phyloP scores from a whole-genome alignment of 2,329 filamentous ascomycete species.

The Scedosporium apiospermum region DNA sequence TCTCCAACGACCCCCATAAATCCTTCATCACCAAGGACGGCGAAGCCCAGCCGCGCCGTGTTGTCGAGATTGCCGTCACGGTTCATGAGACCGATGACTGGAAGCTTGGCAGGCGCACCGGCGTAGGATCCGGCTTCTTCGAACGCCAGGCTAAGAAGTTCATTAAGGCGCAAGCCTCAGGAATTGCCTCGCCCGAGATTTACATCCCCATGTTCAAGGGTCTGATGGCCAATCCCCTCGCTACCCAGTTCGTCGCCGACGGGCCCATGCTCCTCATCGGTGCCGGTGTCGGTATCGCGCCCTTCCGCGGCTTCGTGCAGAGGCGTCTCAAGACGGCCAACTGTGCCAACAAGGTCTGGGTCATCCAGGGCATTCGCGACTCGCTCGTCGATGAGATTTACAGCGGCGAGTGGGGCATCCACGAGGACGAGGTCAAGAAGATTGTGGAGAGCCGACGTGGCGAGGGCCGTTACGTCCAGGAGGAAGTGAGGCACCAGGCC shows the following conservation, averaged over 20 bases:
- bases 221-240: constrained; percentile 92
- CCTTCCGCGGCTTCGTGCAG: constrained; percentile 96
- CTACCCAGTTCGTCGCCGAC: constrained; percentile 82
- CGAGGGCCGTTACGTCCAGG: constrained; percentile 87
- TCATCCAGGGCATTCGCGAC: constrained; percentile 89
- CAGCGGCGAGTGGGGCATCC: constrained; percentile 89
- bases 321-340: constrained; percentile 88
- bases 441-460: constrained; percentile 69
- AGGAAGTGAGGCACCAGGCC: constrained; percentile 82
- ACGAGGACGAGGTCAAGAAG: constrained; percentile 77
- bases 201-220: constrained; percentile 96
- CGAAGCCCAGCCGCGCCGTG: constrained; percentile 61
- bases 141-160: constrained; percentile 72
- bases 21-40: constrained; percentile 40
- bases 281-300: constrained; percentile 91
- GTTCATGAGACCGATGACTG: constrained; percentile 82
- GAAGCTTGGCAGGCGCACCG: constrained; percentile 62
- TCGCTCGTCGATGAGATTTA: constrained; percentile 93
- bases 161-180: constrained; percentile 56
- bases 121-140: constrained; percentile 87
- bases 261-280: constrained; percentile 97
- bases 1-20: constrained; percentile 90
- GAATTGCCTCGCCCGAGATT: constrained; percentile 42
- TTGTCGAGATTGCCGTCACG: constrained; percentile 95
- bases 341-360: constrained; percentile 97